A percentile compares a stretch with the other conserved stretches of the same genome.
Evolutionary conservation across 352 stramenopile species (phyloP).

Genomic region (Pythium chondricola): DNA sequence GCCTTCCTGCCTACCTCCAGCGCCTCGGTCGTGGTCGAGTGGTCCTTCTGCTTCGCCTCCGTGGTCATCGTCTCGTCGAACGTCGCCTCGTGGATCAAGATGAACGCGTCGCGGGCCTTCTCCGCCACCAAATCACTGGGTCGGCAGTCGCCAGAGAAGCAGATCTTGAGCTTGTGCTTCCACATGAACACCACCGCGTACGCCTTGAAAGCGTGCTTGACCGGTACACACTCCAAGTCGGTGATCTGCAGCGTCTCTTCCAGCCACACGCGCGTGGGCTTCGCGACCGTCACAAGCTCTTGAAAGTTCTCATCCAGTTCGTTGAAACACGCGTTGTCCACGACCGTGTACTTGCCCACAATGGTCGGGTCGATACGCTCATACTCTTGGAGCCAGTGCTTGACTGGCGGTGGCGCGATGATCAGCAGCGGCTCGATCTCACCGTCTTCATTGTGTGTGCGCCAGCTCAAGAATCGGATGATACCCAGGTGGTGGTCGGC

Average conservation of each 20-base stretch:
- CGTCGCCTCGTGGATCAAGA: slow-evolving; percentile 97
- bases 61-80: slow-evolving; percentile 93
- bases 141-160: slow-evolving; percentile 94
- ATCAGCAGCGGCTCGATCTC: slow-evolving; percentile 77
- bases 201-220: slow-evolving; percentile 88
- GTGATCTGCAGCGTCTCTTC: slow-evolving; percentile 33
- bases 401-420: slow-evolving; percentile 88
- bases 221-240: slow-evolving; percentile 56
- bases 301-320: slow-evolving; percentile 33
- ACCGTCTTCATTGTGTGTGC: slow-evolving; percentile 15
- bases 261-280: slow-evolving; percentile 35
- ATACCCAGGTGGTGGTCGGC: slow-evolving; percentile 96
- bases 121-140: slow-evolving; percentile 66
- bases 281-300: slow-evolving; percentile 24
- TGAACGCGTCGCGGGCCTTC: slow-evolving; percentile 54
- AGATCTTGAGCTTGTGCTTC: slow-evolving; percentile 66
- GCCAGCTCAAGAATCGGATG: slow-evolving; percentile 83
- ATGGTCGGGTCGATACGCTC: slow-evolving; percentile 68
- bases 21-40: slow-evolving; percentile 93
- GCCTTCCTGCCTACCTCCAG: slow-evolving; percentile 67
- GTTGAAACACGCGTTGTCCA: slow-evolving; percentile 85
- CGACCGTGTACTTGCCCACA: slow-evolving; percentile 81
- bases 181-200: slow-evolving; percentile 87
- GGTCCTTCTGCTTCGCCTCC: slow-evolving; percentile 92
- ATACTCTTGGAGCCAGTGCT: slow-evolving; percentile 92